phyloP scores from a whole-genome alignment of 768 basidiomycete genomes.

The Trametes cingulata region DNA sequence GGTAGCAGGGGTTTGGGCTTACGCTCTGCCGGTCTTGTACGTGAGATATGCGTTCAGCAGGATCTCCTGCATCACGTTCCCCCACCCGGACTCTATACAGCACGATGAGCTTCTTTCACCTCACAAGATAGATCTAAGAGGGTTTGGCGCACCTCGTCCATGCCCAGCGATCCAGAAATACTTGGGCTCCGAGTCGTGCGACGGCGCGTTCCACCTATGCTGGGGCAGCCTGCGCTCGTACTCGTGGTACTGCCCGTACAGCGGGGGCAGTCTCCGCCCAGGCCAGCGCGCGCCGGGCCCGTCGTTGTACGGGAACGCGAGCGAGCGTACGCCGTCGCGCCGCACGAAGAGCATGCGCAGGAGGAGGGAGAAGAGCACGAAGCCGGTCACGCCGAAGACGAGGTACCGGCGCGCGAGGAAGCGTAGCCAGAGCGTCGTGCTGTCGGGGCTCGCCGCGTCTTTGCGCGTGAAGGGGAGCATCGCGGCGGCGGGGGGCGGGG shows the following conservation, averaged over 20 bases:
- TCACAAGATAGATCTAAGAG: background rate
- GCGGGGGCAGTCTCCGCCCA: constrained; percentile 24
- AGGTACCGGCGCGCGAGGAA: constrained; percentile 11
- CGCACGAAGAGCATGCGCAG: constrained; percentile 8
- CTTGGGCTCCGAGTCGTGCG: constrained; percentile 19
- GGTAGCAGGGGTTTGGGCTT: too few relatives aligned
- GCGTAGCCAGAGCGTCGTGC: constrained; percentile 4
- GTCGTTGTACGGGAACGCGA: background rate
- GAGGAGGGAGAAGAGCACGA: constrained; percentile 9
- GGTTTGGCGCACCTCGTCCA: constrained; percentile 14
- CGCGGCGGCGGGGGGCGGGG: background rate
- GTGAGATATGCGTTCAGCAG: constrained; percentile 53
- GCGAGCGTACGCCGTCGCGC: background rate
- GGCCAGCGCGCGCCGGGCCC: background rate
- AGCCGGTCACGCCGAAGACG: constrained; percentile 6
- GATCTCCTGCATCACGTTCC: constrained; percentile 62
- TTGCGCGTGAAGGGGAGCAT: constrained; percentile 8
- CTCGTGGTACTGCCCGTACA: constrained; percentile 30
- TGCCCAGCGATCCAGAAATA: constrained; percentile 25
- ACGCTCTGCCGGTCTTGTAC: constrained; percentile 48
- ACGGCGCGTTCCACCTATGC: constrained; percentile 24
- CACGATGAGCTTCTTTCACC: background rate
- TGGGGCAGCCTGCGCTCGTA: constrained; percentile 33
- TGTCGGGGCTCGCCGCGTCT: constrained; percentile 4
- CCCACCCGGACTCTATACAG: constrained; percentile 53